phyloP scores from a whole-genome alignment of 2,329 filamentous ascomycete species.

The Trichoderma guizhouense region DNA sequence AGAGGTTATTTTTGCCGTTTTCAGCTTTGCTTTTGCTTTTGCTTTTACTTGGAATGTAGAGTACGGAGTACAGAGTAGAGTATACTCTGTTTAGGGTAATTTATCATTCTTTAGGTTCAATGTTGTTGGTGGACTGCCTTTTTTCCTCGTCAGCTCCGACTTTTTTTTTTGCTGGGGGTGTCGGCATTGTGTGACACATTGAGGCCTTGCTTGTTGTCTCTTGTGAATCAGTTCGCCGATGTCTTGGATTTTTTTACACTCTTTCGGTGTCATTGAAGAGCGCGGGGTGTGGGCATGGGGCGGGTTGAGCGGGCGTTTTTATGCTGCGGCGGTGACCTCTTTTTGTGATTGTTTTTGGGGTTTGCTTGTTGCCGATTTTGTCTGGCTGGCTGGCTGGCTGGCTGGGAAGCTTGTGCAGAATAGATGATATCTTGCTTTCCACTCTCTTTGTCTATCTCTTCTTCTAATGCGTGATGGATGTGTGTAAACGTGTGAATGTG shows the following conservation, averaged over 20 bases:
- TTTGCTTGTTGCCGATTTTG: not conserved
- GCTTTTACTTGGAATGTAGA: not conserved
- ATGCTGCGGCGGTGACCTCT: not conserved
- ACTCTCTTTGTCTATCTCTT: not conserved
- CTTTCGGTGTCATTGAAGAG: not conserved
- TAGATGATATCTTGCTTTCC: not conserved
- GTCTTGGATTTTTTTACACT: constrained; percentile 2
- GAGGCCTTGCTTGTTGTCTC: not conserved
- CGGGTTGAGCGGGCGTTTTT: not conserved
- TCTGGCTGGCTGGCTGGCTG: not conserved
- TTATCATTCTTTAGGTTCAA: not conserved
- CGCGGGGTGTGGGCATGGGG: not conserved
- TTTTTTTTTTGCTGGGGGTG: not conserved
- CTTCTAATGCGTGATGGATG: not conserved
- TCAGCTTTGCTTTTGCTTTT: not conserved
- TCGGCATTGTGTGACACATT: not conserved
- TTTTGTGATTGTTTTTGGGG: not conserved
- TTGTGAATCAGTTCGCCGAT: not conserved
- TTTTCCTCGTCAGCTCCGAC: not conserved
- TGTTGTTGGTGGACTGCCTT: not conserved
- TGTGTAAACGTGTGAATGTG: not conserved
- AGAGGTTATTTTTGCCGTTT: too few relatives aligned
- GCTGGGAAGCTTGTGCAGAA: not conserved
- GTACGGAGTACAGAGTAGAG: not conserved
- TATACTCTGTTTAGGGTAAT: not conserved